phyloP scores from a whole-genome alignment of 257 asterid species.

The Anisodus tanguticus region DNA sequence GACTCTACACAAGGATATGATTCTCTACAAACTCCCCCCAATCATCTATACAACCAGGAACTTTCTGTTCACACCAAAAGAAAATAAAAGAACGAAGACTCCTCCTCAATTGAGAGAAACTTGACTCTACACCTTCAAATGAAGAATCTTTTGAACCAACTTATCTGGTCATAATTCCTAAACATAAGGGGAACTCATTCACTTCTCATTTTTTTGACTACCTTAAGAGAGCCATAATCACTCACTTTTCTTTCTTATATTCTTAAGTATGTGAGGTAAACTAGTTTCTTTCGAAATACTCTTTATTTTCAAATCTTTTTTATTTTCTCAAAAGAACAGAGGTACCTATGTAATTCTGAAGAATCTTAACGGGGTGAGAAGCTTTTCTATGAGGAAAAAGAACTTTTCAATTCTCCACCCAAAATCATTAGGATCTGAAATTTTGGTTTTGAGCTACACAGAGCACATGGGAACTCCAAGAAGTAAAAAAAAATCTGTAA shows the following conservation, averaged over 20 bases:
- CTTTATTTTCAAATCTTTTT: background rate
- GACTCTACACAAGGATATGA: no score
- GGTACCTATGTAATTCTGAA: background rate
- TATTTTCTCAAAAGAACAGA: background rate
- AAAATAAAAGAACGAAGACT: no score
- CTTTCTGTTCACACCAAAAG: no score
- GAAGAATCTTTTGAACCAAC: constrained; percentile 5
- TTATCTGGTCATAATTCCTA: constrained; percentile 18
- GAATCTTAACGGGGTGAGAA: background rate
- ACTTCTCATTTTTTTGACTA: constrained; percentile 2
- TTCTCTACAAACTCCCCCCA: no score
- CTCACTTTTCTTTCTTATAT: background rate
- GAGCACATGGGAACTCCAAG: background rate
- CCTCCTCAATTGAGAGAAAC: no score
- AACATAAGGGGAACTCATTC: constrained; percentile 6
- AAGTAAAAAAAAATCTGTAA: background rate
- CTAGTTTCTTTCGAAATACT: background rate
- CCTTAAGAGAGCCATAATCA: background rate
- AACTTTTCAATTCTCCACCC: background rate
- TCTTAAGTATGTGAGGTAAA: background rate
- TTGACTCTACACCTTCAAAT: background rate
- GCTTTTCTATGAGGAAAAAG: constrained; percentile 11
- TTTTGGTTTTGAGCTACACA: background rate
- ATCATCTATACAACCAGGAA: no score
- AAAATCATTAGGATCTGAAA: constrained; percentile 22